Evolutionary conservation across 2,329 filamentous ascomycete species (phyloP), one percentile per base, ranked within the genome.

Genomic region (Alternaria sp.): DNA sequence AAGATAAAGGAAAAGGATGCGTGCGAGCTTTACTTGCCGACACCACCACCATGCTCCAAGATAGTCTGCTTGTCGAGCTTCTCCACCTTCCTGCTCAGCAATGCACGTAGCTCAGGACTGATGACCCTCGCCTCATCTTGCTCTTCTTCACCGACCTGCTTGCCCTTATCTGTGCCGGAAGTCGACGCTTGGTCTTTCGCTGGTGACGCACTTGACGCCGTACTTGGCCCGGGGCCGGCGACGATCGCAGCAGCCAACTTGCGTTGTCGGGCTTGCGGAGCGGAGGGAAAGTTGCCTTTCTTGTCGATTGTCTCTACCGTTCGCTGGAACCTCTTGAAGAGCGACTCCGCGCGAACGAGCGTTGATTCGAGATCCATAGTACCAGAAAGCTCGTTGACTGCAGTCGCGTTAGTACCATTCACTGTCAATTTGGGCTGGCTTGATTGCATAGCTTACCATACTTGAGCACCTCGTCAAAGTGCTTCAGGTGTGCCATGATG

Each of bases 401-500:
- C 2, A 11, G 5, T 46, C 15, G 17, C 36, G 56, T 74, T 36
- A 73, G 68, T 44, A 44, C 10, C 5, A 11, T 25, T 50, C 28
- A 30, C 28, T 19, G 32, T 8, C 13, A 32, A 19, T 10, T 5
- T 54, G 25, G 57, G n/a, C 5, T 15, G 11, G 5, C 25, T 6
- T 32, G 40, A 44, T 25, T 23, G 7, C 1, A 36, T 36, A 26
- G 83, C 90, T 60, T 87, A 95, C 92, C 86, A 76, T 98, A 99
- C 84, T 99, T 99, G 26, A 99, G 83, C 30, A 99, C 93, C 80
- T 99, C 96, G 68, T 99, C 96, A 81, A 99, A 99, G 72, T 95
- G 92, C 76, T 93, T 88, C 25, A 99, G 83, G 80, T 99, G 96
- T 59, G 91, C 89, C 90, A 99, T 97, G 66, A 99, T 98, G 12